A percentile compares a stretch with the other conserved stretches of the same genome.
phyloP scores from a whole-genome alignment of 164 flowering plant genomes.

The Brasenia schreberi region DNA sequence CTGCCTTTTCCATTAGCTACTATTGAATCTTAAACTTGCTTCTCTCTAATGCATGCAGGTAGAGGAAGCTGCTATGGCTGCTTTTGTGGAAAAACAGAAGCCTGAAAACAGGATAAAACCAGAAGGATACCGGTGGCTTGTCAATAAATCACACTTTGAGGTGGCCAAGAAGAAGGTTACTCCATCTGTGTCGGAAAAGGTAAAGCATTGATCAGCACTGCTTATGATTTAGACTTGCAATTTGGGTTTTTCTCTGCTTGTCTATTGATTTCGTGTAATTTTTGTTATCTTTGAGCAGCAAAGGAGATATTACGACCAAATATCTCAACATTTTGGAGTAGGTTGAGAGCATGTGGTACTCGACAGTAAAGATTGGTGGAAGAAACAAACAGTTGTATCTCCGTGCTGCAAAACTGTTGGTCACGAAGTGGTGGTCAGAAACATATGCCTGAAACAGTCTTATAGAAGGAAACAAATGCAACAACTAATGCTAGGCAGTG shows the following conservation, averaged over 20 bases:
- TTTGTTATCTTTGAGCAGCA: background rate
- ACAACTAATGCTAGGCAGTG: too few relatives aligned
- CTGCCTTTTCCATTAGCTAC: background rate
- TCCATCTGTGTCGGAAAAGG: constrained; percentile 68
- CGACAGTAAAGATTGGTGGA: too few relatives aligned
- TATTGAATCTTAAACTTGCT: background rate
- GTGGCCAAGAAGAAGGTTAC: constrained; percentile 34
- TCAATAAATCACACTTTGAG: constrained; percentile 54
- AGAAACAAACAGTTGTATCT: too few relatives aligned
- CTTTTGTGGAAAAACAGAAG: constrained; percentile 38
- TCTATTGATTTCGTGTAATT: too few relatives aligned
- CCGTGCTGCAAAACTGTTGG: too few relatives aligned
- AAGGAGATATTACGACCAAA: background rate
- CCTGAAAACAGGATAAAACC: constrained; percentile 4
- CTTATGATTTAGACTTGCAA: background rate
- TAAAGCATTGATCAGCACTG: constrained; percentile 7
- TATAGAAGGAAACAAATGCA: too few relatives aligned
- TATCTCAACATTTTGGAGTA: background rate
- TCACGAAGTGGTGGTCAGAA: too few relatives aligned
- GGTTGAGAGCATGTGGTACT: background rate
- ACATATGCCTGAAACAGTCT: too few relatives aligned
- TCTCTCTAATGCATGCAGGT: constrained; percentile 24
- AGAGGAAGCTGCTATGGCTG: constrained; percentile 67
- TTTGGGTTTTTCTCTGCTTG: background rate
- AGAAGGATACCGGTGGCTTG: constrained; percentile 19